Base-by-base conservation (phyloP, 129 eudicot species). In the Calendula officinalis region DNA sequence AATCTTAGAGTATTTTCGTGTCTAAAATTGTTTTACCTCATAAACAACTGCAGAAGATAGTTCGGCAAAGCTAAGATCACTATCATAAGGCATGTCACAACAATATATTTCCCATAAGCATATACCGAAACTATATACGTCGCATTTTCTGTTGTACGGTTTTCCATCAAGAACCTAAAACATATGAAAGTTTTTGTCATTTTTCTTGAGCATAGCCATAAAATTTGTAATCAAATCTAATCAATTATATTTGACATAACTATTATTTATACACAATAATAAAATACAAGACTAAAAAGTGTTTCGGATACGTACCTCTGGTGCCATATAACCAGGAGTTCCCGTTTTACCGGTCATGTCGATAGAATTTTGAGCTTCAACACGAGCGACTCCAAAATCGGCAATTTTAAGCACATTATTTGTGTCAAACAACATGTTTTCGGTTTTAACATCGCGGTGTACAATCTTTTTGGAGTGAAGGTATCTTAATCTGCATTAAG, bases 21-120 rank as follows among this genome's bases (percentile, higher is more conserved):
- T 39, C 8, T 3, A 5, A 17, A 3, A 4, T 33, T 13, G 12
- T 32, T 15, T 22, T 9, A 89, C 97, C 90, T 82, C 77, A 53
- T 62, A 73, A 73, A 89, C 97, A 50, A 89, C 95, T 9, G 85
- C 88, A 39, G 82, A 65, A 60, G 95, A 85, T 9, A 83, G 82
- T 49, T 89, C 90, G 6, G 95, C 95, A 42, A 85, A 81, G 75
- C 90, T 86, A 56, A 83, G 78, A 74, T 86, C 73, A 5, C n/a
- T n/a, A n/a, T 82, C 73, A 61, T 89, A 89, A 56, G 97, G 97
- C 84, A 83, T 78, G 67, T 85, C 92, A 47, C 97, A 86, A 51
- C 95, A 89, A 68, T 89, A 89, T 30, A 81, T 85, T 64, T 89
- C 97, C 95, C 97, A 85, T 59, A 85, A 76, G 70, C 97, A 47